Evolutionary conservation across 768 basidiomycete genomes (phyloP), one percentile per base, ranked within the genome.

Genomic region (Pilatotrama ljubarskyi): DNA sequence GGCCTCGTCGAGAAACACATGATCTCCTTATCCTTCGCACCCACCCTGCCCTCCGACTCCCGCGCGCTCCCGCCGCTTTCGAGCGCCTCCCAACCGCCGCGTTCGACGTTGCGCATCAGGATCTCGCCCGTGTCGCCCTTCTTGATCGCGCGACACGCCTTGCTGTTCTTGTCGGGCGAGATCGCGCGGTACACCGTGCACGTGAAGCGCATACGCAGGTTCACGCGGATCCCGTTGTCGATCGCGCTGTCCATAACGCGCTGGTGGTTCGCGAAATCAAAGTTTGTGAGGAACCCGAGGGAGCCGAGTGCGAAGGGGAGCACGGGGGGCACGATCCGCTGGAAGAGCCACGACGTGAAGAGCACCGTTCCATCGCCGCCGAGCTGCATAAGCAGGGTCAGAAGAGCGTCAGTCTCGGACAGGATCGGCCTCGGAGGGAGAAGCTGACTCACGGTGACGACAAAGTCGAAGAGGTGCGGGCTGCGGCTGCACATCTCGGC

Each of bases 331-430:
- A 98, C 97, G 68, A 99, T 93, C 53, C 88, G 87, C 73, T 99
- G 97, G 79, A 99, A 99, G 32, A 99, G 80, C 97, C 97, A 98
- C 3, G 97, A 98, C 5, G 97, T 97, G 77, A 98, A 99, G 15
- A 99, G 84, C 2, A 98, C 95, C 0, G 97, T 99, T 14, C 97
- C 97, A 71, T 99, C 97, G 10, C 97, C 97, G 47, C 97, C 97
- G 62, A 98, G 87, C 95, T 98, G 69, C 20, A 35, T 20, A 26
- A 32, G 36, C 40, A 26, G 13, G 50, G 50, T 51, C 43, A 24
- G 36, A 11, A 24, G 36, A 11, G 41, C 47, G n/a, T 46, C 10
- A 36, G 51, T 15, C n/a, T n/a, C 53, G 53, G 29, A 49, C 26
- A 26, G 37, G 20, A 15, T 29, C 29, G 11, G 11, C 41, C 8